Conservation (phyloP, 768 basidiomycete genomes). For the Leccinum longicurvipes region DNA sequence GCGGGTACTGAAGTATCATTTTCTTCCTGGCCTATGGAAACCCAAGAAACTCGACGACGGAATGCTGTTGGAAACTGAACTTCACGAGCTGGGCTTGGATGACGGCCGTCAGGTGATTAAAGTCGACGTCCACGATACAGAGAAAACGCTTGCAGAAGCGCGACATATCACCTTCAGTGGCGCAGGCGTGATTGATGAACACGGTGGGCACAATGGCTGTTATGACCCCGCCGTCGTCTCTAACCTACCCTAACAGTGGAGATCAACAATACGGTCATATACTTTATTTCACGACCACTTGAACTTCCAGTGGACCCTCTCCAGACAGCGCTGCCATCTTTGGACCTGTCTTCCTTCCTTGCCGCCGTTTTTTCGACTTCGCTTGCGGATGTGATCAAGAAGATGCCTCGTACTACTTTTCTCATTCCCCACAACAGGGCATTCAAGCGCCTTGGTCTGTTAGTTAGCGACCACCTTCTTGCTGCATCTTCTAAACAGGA, state of each 20-base stretch:
- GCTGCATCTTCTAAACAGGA: conserved; percentile 74
- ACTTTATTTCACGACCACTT: conserved; percentile 83
- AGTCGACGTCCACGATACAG: conserved; percentile 55
- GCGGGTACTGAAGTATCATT: conserved; percentile 81
- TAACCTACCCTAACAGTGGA: conserved; percentile 47
- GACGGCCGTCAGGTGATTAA: conserved; percentile 68
- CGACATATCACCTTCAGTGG: conserved; percentile 78
- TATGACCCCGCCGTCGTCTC: background rate
- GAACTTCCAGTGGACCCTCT: conserved; percentile 80
- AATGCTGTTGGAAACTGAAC: conserved; percentile 75
- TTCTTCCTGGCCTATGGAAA: conserved; percentile 78
- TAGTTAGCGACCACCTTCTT: conserved; percentile 86
- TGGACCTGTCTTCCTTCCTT: conserved; percentile 89
- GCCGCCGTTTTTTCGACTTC: conserved; percentile 86
- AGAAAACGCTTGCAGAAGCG: conserved; percentile 43
- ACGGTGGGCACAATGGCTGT: conserved; percentile 47
- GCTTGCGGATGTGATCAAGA: conserved; percentile 66
- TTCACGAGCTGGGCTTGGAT: conserved; percentile 67
- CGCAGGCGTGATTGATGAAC: conserved; percentile 73
- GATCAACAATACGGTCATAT: conserved; percentile 77
- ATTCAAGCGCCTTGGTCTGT: conserved; percentile 77
- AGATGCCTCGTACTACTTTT: conserved; percentile 68
- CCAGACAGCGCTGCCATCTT: conserved; percentile 71
- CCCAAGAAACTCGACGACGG: conserved; percentile 68
- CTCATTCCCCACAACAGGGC: conserved; percentile 89